Conservation (phyloP, 1,139 yeast genomes). For the Trichomonascaceae sp. region DNA sequence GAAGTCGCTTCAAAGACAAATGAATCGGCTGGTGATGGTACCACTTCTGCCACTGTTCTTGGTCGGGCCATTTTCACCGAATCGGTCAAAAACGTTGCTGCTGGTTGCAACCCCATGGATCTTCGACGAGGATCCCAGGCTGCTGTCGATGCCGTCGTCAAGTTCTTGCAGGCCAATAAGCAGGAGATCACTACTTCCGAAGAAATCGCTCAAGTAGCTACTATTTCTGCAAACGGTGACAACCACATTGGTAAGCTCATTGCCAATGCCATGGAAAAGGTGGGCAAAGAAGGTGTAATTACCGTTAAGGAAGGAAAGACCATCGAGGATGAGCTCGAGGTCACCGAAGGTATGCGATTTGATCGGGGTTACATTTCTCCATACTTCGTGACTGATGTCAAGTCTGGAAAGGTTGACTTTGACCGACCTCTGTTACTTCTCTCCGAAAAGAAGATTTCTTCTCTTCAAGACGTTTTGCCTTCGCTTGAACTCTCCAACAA, state of each 20-base stretch:
- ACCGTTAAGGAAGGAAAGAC: conserved; percentile 98
- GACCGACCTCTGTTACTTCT: conserved; percentile 88
- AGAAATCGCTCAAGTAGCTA: conserved; percentile 98
- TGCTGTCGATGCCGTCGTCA: conserved; percentile 94
- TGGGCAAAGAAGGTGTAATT: conserved; percentile 98
- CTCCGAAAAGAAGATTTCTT: conserved; percentile 91
- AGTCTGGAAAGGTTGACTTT: conserved; percentile 94
- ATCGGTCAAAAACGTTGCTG: conserved; percentile 96
- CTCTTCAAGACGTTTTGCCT: conserved; percentile 89
- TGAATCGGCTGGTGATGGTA: conserved; percentile 99
- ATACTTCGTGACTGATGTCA: conserved; percentile 93
- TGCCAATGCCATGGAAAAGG: conserved; percentile 98
- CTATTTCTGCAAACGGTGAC: conserved; percentile 98
- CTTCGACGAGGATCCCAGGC: conserved; percentile 98
- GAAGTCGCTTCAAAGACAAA: conserved; percentile 98
- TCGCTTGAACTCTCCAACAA: conserved; percentile 93
- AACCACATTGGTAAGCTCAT: conserved; percentile 86
- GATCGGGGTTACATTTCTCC: conserved; percentile 99
- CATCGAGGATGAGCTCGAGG: conserved; percentile 92
- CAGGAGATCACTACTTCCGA: conserved; percentile 95
- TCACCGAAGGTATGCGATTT: conserved; percentile 98
- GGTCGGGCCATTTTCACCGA: conserved; percentile 98
- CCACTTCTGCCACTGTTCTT: conserved; percentile 94
- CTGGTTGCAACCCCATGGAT: conserved; percentile 99
- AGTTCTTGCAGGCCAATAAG: conserved; percentile 81